A percentile compares a stretch with the other conserved stretches of the same genome.
Conservation (phyloP, 2,329 filamentous ascomycete species). For the Pyricularia grisea region DNA sequence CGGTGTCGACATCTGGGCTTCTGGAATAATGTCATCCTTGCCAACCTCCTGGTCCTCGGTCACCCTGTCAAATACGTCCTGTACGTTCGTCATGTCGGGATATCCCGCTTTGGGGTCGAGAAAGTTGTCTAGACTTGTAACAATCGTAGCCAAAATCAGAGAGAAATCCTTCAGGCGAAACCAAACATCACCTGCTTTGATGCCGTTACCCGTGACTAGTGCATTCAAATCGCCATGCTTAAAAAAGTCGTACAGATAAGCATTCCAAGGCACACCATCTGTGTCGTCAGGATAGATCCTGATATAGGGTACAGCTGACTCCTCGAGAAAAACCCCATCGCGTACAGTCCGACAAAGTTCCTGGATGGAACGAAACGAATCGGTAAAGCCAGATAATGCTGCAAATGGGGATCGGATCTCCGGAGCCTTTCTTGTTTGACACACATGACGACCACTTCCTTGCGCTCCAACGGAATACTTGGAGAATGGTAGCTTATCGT, state of each 20-base stretch:
- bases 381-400: constrained; percentile 58
- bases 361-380: constrained; percentile 53
- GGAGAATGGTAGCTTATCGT: constrained; percentile 51
- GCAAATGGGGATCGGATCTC: constrained; percentile 57
- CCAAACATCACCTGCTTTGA: constrained; percentile 61
- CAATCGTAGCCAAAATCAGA: constrained; percentile 58
- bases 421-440: not conserved
- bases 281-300: constrained; percentile 49
- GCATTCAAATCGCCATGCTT: constrained; percentile 57
- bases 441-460: not conserved
- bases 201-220: constrained; percentile 54
- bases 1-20: constrained; percentile 12
- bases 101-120: constrained; percentile 37
- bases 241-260: constrained; percentile 68
- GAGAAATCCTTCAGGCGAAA: constrained; percentile 55
- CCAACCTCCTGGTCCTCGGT: constrained; percentile 28
- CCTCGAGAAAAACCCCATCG: constrained; percentile 63
- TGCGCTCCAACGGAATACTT: constrained; percentile 30
- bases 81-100: constrained; percentile 37
- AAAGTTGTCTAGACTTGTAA: constrained; percentile 52
- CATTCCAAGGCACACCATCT: constrained; percentile 42
- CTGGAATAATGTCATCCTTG: constrained; percentile 33
- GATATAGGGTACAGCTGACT: constrained; percentile 62
- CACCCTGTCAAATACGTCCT: constrained; percentile 21
- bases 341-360: constrained; percentile 60